Evolutionary conservation across 139 green algal species (phyloP), one percentile per base, ranked within the genome.

Genomic region (Auxenochlorella pyrenoidosa): DNA sequence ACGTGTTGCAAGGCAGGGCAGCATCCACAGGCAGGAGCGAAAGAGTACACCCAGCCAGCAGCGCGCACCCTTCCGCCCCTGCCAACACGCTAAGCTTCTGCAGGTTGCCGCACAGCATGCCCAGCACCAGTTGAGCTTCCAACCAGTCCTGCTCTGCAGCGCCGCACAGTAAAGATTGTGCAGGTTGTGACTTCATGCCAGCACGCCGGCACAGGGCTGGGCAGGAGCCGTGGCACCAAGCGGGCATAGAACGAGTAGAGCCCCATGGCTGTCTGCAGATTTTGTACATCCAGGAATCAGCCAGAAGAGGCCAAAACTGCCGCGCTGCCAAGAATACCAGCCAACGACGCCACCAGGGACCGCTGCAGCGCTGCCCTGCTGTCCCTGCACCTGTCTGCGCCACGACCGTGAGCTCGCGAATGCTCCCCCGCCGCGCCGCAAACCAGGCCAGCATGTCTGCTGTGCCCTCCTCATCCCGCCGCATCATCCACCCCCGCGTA

Each of bases 121-220:
- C 80, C 63, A 85, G 80, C 63, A 85, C 80, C 40, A 85, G 60
- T 26, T 76, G 63, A 3, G n/a, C 54, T 3, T 21, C 40, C 40
- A 44, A 1, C 63, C 80, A 85, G 40, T 85, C 63, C 16, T 85
- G 60, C 30, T n/a, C 80, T 85, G 80, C 78, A 51, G 51, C 70
- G 32, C 59, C 30, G 79, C 24, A 66, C 38, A 43, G 24, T 32
- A 24, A 41, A 0, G 5, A 75, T 10, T 38, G 30, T 0, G 6
- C 73, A 80, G 40, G 36, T 79, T 21, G 70, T 40, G 70, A 13
- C 32, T 3, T 18, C 60, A 68, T 8, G 24, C 4, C 60, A 68
- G 60, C 60, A 68, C 8, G 12, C 3, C 60, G 21, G 60, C 60
- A 13, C 73, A 80, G 73, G 41, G 43, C 75, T 41, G 24, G 18